A percentile compares a stretch with the other conserved stretches of the same genome.
Evolutionary conservation across 345 rosid species (phyloP).

Genomic region (Hevea brasiliensis): DNA sequence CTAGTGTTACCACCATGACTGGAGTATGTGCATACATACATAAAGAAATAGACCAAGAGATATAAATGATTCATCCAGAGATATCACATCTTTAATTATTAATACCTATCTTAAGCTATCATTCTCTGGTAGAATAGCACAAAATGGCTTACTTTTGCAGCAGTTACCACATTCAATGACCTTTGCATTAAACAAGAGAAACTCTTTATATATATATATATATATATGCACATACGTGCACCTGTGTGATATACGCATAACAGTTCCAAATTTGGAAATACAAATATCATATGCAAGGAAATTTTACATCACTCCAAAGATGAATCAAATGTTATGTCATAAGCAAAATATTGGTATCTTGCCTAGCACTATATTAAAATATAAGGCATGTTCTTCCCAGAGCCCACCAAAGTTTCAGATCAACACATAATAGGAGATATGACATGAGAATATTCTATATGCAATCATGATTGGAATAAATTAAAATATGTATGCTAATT

Average conservation of each 20-base stretch:
- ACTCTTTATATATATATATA: too few species aligned
- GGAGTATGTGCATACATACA: neutral
- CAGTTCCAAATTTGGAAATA: neutral
- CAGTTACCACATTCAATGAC: neutral
- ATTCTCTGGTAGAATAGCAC: too few species aligned
- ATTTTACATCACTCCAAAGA: too few species aligned
- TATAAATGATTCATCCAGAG: neutral
- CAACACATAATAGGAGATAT: slow-evolving; percentile 2
- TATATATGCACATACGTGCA: too few species aligned
- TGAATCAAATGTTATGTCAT: too few species aligned
- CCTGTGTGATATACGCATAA: neutral
- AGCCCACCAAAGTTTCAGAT: neutral
- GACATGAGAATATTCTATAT: neutral
- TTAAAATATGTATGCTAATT: neutral
- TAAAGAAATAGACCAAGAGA: neutral
- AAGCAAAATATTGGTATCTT: too few species aligned
- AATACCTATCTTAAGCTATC: too few species aligned
- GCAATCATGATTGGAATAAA: neutral
- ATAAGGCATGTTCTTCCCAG: too few species aligned
- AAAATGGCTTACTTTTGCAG: neutral
- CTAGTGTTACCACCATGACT: neutral
- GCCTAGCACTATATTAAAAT: too few species aligned
- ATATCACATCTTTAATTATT: neutral
- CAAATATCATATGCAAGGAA: neutral
- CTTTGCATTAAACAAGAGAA: neutral